Conservation (phyloP, 2,329 filamentous ascomycete species). For the Colletotrichum musae region DNA sequence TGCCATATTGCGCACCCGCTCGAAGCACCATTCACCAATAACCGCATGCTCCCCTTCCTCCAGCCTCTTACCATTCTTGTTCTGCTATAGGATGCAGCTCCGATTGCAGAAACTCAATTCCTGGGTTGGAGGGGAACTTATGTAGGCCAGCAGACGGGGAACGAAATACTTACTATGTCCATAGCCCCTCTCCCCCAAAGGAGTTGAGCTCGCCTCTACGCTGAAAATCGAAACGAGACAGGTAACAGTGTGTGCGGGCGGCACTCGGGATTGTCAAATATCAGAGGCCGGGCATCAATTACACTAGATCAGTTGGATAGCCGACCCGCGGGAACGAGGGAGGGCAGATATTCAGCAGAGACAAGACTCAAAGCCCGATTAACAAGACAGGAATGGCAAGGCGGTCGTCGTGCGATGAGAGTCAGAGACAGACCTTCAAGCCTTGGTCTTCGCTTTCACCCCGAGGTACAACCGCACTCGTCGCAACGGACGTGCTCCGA, state of each 20-base stretch:
- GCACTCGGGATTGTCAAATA: constrained; percentile 18
- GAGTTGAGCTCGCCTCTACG: constrained; percentile 4
- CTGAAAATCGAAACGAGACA: constrained; percentile 34
- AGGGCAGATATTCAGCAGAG: constrained; percentile 6
- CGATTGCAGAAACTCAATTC: constrained; percentile 37
- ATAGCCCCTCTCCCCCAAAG: not conserved
- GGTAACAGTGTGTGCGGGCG: constrained; percentile 35
- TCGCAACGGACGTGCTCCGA: constrained; percentile 17
- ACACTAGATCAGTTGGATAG: not conserved
- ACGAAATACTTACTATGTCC: not conserved
- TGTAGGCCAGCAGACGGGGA: constrained; percentile 3
- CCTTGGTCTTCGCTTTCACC: not conserved
- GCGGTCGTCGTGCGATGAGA: not conserved
- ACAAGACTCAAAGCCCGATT: constrained; percentile 7
- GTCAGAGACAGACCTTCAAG: not conserved
- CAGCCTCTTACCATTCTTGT: constrained; percentile 19
- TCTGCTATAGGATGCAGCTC: constrained; percentile 6
- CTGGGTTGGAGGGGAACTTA: constrained; percentile 4
- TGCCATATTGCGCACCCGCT: constrained; percentile 2
- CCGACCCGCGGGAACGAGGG: constrained; percentile 6
- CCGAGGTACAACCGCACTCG: not conserved
- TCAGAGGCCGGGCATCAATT: not conserved
- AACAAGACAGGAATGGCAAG: not conserved
- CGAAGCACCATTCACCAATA: not conserved
- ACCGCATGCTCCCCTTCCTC: not conserved